phyloP scores from a whole-genome alignment of 140 eudicot genomes.

The Eryngium alpinum region DNA sequence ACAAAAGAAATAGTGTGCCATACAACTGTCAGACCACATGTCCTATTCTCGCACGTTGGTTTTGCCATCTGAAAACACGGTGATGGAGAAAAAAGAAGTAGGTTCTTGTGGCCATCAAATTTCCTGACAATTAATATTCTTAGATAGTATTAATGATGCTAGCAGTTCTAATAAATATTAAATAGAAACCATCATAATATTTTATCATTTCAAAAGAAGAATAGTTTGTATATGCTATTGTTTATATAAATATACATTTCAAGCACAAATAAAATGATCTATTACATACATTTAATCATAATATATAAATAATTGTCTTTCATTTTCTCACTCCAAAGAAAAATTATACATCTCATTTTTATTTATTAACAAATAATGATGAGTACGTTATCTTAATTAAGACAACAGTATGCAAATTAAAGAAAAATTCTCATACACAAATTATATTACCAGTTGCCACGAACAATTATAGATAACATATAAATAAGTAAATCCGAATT shows the following conservation, averaged over 20 bases:
- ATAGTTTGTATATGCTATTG: too few species aligned
- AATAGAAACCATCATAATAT: not conserved
- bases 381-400: not conserved
- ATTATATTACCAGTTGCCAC: not conserved
- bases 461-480: not conserved
- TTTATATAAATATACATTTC: not conserved
- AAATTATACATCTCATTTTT: not conserved
- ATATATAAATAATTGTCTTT: not conserved
- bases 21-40: not conserved
- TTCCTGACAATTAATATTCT: not conserved
- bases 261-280: not conserved
- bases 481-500: not conserved
- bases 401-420: not conserved
- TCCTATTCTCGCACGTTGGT: slow-evolving; percentile 1
- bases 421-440: not conserved
- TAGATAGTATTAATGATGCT: not conserved
- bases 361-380: not conserved
- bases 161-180: not conserved
- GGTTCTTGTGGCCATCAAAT: not conserved
- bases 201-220: too few species aligned
- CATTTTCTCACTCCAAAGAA: not conserved
- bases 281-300: not conserved
- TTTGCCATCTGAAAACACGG: not conserved
- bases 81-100: not conserved
- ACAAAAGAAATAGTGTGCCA: not conserved